phyloP scores from a whole-genome alignment of 1,284 basidiomycete genomes.

The Xerocomus amazonicus region DNA sequence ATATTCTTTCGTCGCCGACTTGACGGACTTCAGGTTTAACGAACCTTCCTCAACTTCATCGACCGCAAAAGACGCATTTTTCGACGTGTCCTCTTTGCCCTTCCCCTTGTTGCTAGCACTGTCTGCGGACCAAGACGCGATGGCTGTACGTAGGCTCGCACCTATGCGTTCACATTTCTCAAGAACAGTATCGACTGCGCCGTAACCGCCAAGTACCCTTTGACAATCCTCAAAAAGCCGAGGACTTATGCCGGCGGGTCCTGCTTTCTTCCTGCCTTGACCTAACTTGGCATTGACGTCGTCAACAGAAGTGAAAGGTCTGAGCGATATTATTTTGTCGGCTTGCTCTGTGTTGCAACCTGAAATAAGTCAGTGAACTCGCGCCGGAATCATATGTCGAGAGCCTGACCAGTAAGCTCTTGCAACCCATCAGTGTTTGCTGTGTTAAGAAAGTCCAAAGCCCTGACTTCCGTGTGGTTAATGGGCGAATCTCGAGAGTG shows the following conservation, averaged over 20 bases:
- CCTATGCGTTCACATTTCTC: slow-evolving; percentile 88
- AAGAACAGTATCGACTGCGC: slow-evolving; percentile 86
- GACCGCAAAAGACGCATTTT: slow-evolving; percentile 25
- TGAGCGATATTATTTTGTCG: slow-evolving; percentile 69
- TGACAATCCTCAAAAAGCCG: slow-evolving; percentile 90
- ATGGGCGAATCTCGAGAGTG: slow-evolving; percentile 17
- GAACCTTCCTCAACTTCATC: slow-evolving; percentile 58
- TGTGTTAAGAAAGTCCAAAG: slow-evolving; percentile 86
- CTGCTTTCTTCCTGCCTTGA: slow-evolving; percentile 80
- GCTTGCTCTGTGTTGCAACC: slow-evolving; percentile 87
- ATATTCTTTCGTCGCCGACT: slow-evolving; percentile 51
- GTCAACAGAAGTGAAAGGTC: slow-evolving; percentile 79
- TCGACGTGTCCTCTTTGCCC: slow-evolving; percentile 27
- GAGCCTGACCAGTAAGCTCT: slow-evolving; percentile 79
- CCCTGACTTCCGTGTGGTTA: slow-evolving; percentile 40
- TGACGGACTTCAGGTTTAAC: slow-evolving; percentile 51
- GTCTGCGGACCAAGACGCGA: slow-evolving; percentile 72
- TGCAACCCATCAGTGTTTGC: slow-evolving; percentile 72
- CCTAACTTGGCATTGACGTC: slow-evolving; percentile 78
- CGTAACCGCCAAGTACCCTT: slow-evolving; percentile 87
- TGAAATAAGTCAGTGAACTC: slow-evolving; percentile 33
- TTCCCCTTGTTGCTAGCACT: slow-evolving; percentile 43
- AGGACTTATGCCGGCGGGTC: slow-evolving; percentile 78
- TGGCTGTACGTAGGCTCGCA: slow-evolving; percentile 57
- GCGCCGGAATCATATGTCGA: neutral